A percentile compares a stretch with the other conserved stretches of the same genome.
phyloP scores from a whole-genome alignment of 2,329 filamentous ascomycete species.

The Rhynchosporium graminicola region DNA sequence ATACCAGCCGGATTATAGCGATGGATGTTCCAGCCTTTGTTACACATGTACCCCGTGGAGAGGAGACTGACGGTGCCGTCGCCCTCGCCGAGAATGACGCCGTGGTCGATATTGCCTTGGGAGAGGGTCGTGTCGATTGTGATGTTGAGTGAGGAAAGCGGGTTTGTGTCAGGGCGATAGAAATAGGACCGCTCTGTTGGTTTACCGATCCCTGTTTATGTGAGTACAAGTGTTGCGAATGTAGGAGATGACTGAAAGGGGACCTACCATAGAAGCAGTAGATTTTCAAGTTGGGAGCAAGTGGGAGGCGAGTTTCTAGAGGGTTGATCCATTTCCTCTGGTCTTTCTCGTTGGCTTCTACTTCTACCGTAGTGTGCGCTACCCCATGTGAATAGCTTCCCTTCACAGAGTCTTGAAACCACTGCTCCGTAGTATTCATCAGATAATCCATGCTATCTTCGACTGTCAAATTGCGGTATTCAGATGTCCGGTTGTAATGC shows the following conservation, averaged over 20 bases:
- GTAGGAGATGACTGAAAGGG: not conserved
- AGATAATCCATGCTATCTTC: constrained; percentile 76
- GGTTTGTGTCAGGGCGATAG: constrained; percentile 70
- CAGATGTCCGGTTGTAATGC: constrained; percentile 62
- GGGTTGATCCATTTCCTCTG: constrained; percentile 92
- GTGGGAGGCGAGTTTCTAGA: constrained; percentile 81
- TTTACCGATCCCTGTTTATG: constrained; percentile 68
- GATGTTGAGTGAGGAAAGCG: constrained; percentile 68
- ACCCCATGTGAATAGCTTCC: constrained; percentile 85
- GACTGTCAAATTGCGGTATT: constrained; percentile 77
- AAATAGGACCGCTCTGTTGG: constrained; percentile 91
- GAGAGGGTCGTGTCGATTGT: constrained; percentile 69
- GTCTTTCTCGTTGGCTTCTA: constrained; percentile 78
- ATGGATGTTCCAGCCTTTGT: constrained; percentile 89
- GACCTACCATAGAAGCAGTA: constrained; percentile 87
- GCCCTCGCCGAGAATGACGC: constrained; percentile 93
- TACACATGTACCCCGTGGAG: constrained; percentile 94
- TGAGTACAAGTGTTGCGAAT: constrained; percentile 17
- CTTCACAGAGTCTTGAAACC: constrained; percentile 77
- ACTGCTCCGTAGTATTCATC: constrained; percentile 74
- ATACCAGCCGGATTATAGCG: constrained; percentile 87
- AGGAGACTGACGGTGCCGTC: constrained; percentile 95
- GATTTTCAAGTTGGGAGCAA: constrained; percentile 87
- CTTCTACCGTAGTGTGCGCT: constrained; percentile 75
- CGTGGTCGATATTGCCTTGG: constrained; percentile 70